Evolutionary conservation across 495 filamentous ascomycete genomes (phyloP).

Genomic region (Tuber brumale): DNA sequence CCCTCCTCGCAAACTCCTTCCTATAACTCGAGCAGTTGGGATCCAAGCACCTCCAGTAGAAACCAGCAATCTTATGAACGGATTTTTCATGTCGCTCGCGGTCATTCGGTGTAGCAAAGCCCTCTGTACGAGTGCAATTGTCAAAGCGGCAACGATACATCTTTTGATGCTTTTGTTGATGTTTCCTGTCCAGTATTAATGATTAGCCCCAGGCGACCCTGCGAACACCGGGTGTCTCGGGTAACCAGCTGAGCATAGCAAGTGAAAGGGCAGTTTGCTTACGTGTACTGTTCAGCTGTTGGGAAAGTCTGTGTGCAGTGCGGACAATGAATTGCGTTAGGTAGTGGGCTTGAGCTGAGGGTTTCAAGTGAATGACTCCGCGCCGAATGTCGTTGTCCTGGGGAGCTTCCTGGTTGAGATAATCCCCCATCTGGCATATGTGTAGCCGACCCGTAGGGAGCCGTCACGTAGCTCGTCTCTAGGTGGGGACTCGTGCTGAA

Average conservation of each 20-base stretch:
- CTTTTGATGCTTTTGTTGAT: constrained; percentile 41
- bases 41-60: constrained; percentile 42
- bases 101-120: constrained; percentile 42
- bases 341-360: constrained; percentile 17
- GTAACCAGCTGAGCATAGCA: background rate
- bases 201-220: background rate
- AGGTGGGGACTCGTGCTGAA: constrained; percentile 11
- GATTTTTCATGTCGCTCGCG: constrained; percentile 41
- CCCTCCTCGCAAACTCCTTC: constrained; percentile 41
- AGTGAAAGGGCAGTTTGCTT: constrained; percentile 18
- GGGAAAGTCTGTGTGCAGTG: constrained; percentile 27
- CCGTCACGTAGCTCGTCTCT: constrained; percentile 5
- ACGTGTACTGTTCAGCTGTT: constrained; percentile 29
- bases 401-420: constrained; percentile 3
- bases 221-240: background rate
- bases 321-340: constrained; percentile 24
- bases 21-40: constrained; percentile 37
- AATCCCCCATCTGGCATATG: constrained; percentile 15
- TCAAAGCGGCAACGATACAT: constrained; percentile 37
- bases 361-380: constrained; percentile 14
- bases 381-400: constrained; percentile 10
- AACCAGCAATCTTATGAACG: constrained; percentile 42
- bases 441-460: constrained; percentile 11
- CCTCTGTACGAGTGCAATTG: constrained; percentile 36
- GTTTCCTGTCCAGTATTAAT: constrained; percentile 28